Evolutionary conservation across 1,284 basidiomycete species (phyloP), one percentile per base, ranked within the genome.

Genomic region (Papiliotrema terrestris): DNA sequence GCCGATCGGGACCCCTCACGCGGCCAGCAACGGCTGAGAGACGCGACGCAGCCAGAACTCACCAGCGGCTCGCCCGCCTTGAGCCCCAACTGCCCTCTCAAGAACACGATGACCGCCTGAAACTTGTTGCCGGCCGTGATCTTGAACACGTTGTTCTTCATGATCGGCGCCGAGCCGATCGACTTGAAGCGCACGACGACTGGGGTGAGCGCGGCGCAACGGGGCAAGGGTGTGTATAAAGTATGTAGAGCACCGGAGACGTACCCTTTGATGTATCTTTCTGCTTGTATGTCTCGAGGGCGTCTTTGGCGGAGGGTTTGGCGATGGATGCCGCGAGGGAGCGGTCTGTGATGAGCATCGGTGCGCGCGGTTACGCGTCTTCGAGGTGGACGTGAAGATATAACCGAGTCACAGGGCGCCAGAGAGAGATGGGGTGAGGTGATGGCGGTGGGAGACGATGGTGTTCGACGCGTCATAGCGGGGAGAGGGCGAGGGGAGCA

Each of bases 81-180:
- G 85, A 89, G 91, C 9, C 87, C 88, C 45, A 98, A 77, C 73
- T 98, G 92, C 68, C 87, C 92, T 54, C 94, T 80, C 73, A 98
- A 72, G 72, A 98, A 98, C 65, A 91, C 87, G 48, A 96, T 94
- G 53, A 98, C 95, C 1, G 92, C 89, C 72, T 96, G 92, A 71
- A 98, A 98, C 52, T 88, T 83, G 75, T 97, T 95, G 46, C 88
- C 88, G 4, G 93, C 89, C 0, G 92, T 94, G 65, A 98, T 95
- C 80, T 95, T 95, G 84, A 93, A 97, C 72, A 95, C 89, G 78
- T 97, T 97, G 79, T 95, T 89, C 79, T 89, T 95, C 93, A 98
- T 96, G 67, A 98, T 94, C 1, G 95, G 95, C 0, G 94, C 94
- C 63, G 94, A 94, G 43, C 95, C 95, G n/a, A 96, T 91, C 1